These are phyloP conservation scores for Withania somnifera DNA, from an alignment of 305 asterid genomes.

Conservation along the genomic window DNA sequence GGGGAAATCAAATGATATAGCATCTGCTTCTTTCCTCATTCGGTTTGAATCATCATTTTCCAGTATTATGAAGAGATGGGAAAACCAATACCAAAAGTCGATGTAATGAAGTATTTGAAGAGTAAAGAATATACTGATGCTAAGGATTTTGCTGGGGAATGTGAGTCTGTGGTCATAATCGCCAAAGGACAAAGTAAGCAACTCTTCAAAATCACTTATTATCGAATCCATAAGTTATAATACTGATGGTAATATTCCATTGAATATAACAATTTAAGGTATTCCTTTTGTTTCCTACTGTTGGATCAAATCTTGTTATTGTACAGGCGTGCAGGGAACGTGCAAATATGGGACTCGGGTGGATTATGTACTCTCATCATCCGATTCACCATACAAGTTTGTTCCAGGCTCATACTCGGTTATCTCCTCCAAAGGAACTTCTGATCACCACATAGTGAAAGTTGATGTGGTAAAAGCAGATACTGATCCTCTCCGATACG, in stretches of 20 bases:
- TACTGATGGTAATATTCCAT: neutral
- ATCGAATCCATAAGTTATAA: neutral
- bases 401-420: conserved; percentile 89
- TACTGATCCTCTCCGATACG: conserved; percentile 14
- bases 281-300: neutral
- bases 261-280: neutral
- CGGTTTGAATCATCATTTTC: neutral
- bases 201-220: neutral
- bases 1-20: neutral
- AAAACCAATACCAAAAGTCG: conserved; percentile 71
- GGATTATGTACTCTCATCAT: conserved; percentile 63
- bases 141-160: conserved; percentile 83
- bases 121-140: conserved; percentile 63
- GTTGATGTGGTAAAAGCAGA: conserved; percentile 55
- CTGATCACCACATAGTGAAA: conserved; percentile 94
- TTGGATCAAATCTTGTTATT: neutral
- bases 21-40: neutral
- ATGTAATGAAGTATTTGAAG: conserved; percentile 79
- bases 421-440: conserved; percentile 84
- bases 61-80: conserved; percentile 93
- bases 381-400: conserved; percentile 52
- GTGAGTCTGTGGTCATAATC: conserved; percentile 87
- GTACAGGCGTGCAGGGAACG: conserved; percentile 85
- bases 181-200: conserved; percentile 92
- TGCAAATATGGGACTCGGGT: conserved; percentile 93